Evolutionary conservation across 106 monocot species (phyloP).

Genomic region (Apostasia ramifera): DNA sequence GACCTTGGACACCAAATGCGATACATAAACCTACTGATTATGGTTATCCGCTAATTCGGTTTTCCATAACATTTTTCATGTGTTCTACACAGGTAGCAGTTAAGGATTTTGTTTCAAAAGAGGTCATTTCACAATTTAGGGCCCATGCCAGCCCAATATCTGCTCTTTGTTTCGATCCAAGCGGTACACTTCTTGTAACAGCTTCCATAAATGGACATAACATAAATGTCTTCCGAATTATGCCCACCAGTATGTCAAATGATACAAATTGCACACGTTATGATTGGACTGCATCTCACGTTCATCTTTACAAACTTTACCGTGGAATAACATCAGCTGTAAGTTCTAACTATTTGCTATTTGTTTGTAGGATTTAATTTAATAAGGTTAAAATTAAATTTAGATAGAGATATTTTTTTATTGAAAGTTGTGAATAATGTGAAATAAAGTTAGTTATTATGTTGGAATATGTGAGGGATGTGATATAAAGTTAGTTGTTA

Average conservation of each 20-base stretch:
- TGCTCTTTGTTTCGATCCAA: slow-evolving; percentile 96
- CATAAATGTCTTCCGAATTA: slow-evolving; percentile 90
- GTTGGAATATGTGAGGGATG: no score
- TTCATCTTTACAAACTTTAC: slow-evolving; percentile 92
- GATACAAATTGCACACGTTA: slow-evolving; percentile 42
- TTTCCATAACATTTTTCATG: background rate
- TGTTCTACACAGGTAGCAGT: slow-evolving; percentile 63
- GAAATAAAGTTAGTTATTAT: no score
- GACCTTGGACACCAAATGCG: background rate
- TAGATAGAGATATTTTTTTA: no score
- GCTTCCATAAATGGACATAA: slow-evolving; percentile 92
- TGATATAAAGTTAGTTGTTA: no score
- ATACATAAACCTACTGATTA: background rate
- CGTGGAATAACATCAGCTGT: slow-evolving; percentile 93
- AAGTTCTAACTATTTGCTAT: slow-evolving; percentile 13
- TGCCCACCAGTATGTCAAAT: slow-evolving; percentile 52
- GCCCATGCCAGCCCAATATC: slow-evolving; percentile 95
- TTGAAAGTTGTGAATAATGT: no score
- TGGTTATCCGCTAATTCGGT: background rate
- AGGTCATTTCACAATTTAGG: slow-evolving; percentile 86
- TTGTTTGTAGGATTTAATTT: background rate
- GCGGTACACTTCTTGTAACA: slow-evolving; percentile 87
- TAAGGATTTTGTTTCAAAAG: slow-evolving; percentile 79
- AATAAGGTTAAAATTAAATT: no score
- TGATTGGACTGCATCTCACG: slow-evolving; percentile 86